Evolutionary conservation across 148 eudicot genomes (phyloP), one percentile per base, ranked within the genome.

Genomic region (Oxyria digyna): DNA sequence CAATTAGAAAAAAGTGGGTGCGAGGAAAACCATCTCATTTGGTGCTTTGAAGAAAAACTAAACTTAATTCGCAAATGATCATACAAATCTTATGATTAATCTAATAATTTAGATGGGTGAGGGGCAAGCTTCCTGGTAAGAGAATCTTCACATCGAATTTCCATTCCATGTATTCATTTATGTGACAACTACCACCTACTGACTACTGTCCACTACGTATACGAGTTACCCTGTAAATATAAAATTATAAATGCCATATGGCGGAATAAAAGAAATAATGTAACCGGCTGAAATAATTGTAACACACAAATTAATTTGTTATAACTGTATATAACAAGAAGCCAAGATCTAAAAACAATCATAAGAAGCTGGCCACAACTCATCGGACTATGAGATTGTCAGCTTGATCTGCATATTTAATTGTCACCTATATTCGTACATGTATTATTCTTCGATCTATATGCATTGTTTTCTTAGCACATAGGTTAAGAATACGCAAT

Each of bases 121-220:
- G 12, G 31, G 24, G 27, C 29, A 52, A 26, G 63, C n/a, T 27
- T 59, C 31, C 37, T 26, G 65, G 65, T 59, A 27, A 38, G 65
- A 59, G 65, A 59, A 59, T 59, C 65, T 59, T 59, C 37, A 59
- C 65, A 59, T 59, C 38, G 18, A 29, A 59, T 14, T 59, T 59
- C 65, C 38, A 59, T 59, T 59, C 65, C 38, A 59, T 59, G 65
- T 27, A 27, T 59, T 59, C 37, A 59, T 27, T 31, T 59, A 10
- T 59, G 65, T 29, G 37, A 59, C 37, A 59, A 29, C 65, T 8
- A 54, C 32, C 31, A 54, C n/a, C n/a, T n/a, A n/a, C n/a, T n/a
- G n/a, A n/a, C n/a, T n/a, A n/a, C n/a, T n/a, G n/a, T n/a, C n/a
- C n/a, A n/a, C n/a, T n/a, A n/a, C n/a, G 4, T 54, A 9, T 23